Base-by-base conservation (phyloP, 2,329 filamentous ascomycete species). In the Colletotrichum melonis region DNA sequence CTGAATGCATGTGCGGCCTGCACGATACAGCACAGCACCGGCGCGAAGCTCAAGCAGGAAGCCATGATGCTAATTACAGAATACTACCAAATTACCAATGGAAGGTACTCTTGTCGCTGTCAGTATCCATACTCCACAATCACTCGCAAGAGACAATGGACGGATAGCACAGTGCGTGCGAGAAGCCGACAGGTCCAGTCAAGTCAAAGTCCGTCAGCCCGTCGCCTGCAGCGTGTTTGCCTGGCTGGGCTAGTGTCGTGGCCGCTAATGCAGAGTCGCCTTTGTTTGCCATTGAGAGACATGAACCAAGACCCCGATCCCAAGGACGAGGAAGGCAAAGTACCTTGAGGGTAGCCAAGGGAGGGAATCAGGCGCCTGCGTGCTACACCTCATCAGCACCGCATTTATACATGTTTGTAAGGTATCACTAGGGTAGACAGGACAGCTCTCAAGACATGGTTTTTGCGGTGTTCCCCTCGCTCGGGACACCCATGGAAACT, bases 401-500 rank as follows among this genome's bases (percentile, higher is more conserved):
- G 8, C 32, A 49, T 19, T 9, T n/a, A 19, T 49, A 49, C 19
- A 49, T n/a, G 42, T 22, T 19, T 49, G 4, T 49, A 8, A n/a
- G 42, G 42, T 49, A 49, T 22, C 7, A 3, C 8, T 22, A 49
- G 19, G 42, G 49, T 55, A 46, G 32, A 22, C 8, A 62, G 42
- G 55, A 32, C 32, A 35, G 32, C 32, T 35, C 32, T 35, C 32
- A 35, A 12, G 32, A 35, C 32, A 35, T 35, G 5, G 32, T 35
- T 28, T 71, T 8, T 67, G 63, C 46, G 35, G 70, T 14, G 66
- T 70, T 73, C 70, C 70, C 64, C 42, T 64, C 55, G n/a, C 42
- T 70, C 67, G 70, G 70, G 66, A 73, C 69, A 66, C 59, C 58
- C 58, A 28, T 32, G 63, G 30, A 32, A 52, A 52, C 55, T 12